Base-by-base conservation (phyloP, 2,329 filamentous ascomycete species). In the Claviceps lovelessii region DNA sequence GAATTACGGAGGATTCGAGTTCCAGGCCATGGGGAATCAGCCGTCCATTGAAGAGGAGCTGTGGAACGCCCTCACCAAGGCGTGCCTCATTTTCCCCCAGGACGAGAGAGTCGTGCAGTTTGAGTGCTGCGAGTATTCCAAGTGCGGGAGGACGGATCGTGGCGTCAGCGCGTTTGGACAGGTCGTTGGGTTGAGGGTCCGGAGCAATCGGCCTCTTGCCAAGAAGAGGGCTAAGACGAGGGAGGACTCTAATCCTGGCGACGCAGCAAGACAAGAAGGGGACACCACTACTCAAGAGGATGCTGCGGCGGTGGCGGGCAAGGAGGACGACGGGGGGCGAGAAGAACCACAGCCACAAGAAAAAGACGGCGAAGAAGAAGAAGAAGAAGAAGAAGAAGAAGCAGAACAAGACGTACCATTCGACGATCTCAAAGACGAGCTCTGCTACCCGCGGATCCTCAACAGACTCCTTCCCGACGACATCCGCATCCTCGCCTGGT, bases 141-240 rank as follows among this genome's bases (percentile, higher is more conserved):
- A 98, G 69, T 96, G 91, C 65, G 93, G 93, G 2, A 78, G 93
- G 58, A 98, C 93, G 19, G 93, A 98, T 67, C 78, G 83, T 54
- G 93, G 93, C 13, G 93, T 98, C 41, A 96, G 90, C 69, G 90
- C 93, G 3, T 98, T 98, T 72, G 93, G 93, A 0, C 93, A 98
- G 73, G 93, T 98, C 55, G 83, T 98, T 64, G 86, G 84, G 0
- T 72, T 98, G 45, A 75, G 85, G 54, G 84, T 98, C 17, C 77
- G 91, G 65, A 96, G 90, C 69, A 86, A 86, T 62, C 74, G 79
- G 60, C 88, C 88, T 1, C 64, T 84, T 52, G 70, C 70, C 2
- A 63, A 61, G 56, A 67, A 58, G 62, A 59, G 56, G 57, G 58
- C 48, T 8, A 61, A 59, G 11, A 50, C 53, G 46, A 60, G 59